phyloP scores from a whole-genome alignment of 345 rosid species.

The Reutealis trisperma region DNA sequence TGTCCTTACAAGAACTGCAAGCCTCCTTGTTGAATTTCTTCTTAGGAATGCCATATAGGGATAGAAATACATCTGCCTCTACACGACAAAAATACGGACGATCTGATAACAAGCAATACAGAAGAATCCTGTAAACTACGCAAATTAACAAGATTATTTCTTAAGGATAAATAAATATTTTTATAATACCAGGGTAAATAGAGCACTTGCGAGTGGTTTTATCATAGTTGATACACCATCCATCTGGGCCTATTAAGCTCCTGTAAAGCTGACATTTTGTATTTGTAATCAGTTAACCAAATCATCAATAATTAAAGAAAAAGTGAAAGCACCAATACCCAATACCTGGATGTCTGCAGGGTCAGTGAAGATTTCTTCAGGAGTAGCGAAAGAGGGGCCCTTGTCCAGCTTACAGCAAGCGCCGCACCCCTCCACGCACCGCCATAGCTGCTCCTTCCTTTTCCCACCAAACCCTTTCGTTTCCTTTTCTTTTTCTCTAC shows the following conservation, averaged over 20 bases:
- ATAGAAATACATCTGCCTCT: conserved; percentile 55
- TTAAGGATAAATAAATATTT: no score
- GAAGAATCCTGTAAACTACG: not conserved
- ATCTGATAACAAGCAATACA: conserved; percentile 34
- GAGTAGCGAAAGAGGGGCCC: conserved; percentile 67
- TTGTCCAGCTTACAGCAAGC: conserved; percentile 92
- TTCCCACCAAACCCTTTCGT: conserved; percentile 38
- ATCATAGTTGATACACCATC: conserved; percentile 78
- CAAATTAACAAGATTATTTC: no score
- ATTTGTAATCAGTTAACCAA: no score
- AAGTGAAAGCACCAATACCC: no score
- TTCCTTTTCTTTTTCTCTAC: conserved; percentile 7
- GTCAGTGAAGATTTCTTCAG: conserved; percentile 73
- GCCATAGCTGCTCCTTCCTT: conserved; percentile 56
- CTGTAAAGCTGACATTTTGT: conserved; percentile 48
- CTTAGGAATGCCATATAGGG: conserved; percentile 55
- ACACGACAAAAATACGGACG: conserved; percentile 90
- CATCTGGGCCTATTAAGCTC: conserved; percentile 73
- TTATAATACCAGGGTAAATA: conserved; percentile 54
- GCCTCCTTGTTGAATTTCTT: conserved; percentile 77
- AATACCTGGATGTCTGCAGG: conserved; percentile 61
- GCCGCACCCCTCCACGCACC: conserved; percentile 73
- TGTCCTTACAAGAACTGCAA: conserved; percentile 66
- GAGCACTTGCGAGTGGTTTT: conserved; percentile 86
- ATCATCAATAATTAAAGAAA: no score